phyloP scores from a whole-genome alignment of 441 rosid species.

The Pelargonium myrrhifolium region DNA sequence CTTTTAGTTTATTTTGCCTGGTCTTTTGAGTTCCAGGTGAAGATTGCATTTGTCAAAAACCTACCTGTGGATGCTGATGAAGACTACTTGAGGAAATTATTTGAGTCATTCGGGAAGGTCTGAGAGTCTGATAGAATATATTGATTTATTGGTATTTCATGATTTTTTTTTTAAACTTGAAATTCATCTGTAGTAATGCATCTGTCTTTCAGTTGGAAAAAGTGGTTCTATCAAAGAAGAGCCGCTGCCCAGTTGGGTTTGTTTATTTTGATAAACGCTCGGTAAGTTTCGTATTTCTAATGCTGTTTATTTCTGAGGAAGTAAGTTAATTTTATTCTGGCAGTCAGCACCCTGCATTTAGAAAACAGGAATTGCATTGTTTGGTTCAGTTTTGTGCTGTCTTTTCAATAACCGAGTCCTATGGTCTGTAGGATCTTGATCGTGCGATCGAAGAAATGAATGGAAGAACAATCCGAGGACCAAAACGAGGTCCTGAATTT shows the following conservation, averaged over 20 bases:
- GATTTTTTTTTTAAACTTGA: background rate
- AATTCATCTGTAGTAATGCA: background rate
- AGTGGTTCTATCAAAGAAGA: constrained; percentile 6
- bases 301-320: background rate
- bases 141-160: background rate
- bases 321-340: background rate
- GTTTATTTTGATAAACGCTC: constrained; percentile 7
- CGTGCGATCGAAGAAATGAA: constrained; percentile 7
- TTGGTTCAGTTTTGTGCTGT: background rate
- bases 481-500: constrained; percentile 6
- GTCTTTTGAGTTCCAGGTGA: constrained; percentile 4
- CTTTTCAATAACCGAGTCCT: background rate
- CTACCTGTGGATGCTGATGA: constrained; percentile 9
- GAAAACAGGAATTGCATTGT: background rate
- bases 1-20: background rate
- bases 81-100: constrained; percentile 9
- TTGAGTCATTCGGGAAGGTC: constrained; percentile 13
- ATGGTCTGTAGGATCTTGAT: constrained; percentile 3
- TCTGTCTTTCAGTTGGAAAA: constrained; percentile 11
- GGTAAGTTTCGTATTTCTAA: background rate
- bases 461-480: constrained; percentile 10
- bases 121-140: background rate
- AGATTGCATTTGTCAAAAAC: constrained; percentile 11
- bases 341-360: background rate
- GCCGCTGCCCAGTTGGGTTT: constrained; percentile 1